These are phyloP conservation scores for Dianthus caryophyllus DNA, from an alignment of 148 eudicot genomes.

Conservation along the genomic window DNA sequence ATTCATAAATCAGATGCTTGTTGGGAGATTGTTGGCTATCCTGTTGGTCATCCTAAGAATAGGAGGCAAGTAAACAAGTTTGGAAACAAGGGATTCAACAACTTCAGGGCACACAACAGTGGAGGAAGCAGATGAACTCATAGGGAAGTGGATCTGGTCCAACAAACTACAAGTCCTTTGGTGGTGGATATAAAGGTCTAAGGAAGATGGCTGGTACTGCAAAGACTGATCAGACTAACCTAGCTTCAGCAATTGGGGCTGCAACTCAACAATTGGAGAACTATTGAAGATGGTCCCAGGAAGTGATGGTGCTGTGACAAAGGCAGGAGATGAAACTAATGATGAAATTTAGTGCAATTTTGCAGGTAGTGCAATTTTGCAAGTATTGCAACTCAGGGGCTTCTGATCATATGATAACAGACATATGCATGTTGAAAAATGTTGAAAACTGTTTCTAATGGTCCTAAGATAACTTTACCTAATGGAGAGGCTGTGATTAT, in stretches of 20 bases:
- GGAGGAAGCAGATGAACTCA: too few species aligned
- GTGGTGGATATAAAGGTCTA: too few species aligned
- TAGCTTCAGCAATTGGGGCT: background rate
- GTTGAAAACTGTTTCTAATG: background rate
- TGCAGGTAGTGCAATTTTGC: background rate
- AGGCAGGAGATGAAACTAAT: background rate
- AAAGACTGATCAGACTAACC: too few species aligned
- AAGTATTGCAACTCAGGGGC: background rate
- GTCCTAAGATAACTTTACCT: background rate
- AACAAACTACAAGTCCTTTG: too few species aligned
- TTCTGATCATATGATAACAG: background rate
- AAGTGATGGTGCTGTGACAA: background rate
- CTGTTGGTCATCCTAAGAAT: too few species aligned
- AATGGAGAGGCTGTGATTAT: background rate
- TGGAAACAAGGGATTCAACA: too few species aligned
- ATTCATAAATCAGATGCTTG: too few species aligned
- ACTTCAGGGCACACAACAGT: too few species aligned
- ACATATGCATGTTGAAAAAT: background rate
- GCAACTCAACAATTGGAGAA: background rate
- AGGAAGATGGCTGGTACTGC: too few species aligned
- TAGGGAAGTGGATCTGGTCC: too few species aligned
- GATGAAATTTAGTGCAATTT: background rate
- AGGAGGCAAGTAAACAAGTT: too few species aligned
- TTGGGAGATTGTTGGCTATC: too few species aligned
- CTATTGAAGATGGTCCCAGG: background rate